Evolutionary conservation across 805 yeast species (phyloP), one percentile per base, ranked within the genome.

Genomic region (Lipomyces spencermartinsiae): DNA sequence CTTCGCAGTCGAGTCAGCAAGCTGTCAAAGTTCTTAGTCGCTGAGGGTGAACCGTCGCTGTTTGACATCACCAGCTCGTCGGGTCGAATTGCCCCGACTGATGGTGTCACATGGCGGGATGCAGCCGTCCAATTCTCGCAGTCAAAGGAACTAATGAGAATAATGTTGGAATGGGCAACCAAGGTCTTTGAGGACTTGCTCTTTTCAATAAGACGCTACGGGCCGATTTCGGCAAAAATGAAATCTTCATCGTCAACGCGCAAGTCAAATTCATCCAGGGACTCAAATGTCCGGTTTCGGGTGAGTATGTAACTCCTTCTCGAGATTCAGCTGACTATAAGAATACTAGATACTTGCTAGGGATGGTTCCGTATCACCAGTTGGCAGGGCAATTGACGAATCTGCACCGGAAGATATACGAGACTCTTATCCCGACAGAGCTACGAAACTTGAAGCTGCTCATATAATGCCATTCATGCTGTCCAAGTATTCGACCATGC

Each of bases 251-350:
- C 54, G 54, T n/a, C 54, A 49, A 8, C 54, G 54, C 3, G 19
- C 54, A 49, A 49, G 54, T 49, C 54, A 49, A 49, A 19, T 1
- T 16, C 54, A 49, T 49, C 54, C 54, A 49, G 54, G 54, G 54
- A 49, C 19, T 49, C 54, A 49, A 2, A 49, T 49, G 54, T 49
- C 54, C 7, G 12, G 54, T 8, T 12, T 49, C 12, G 12, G 19
- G 54, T 49, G 54, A 49, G 54, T 49, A 49, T 16, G 1, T 2
- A 8, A 49, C 12, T 49, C 54, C 8, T n/a, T 49, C 7, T 49
- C 14, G 54, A 49, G 19, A 1, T 19, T 49, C 54, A 49, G 9
- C 19, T 49, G 12, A 49, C 54, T 7, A 19, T 49, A 8, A 14
- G 19, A 49, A 49, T 49, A 19, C 12, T 49, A 49, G 54, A 49